Evolutionary conservation across 2,329 filamentous ascomycete species (phyloP).

Genomic region (Trichoderma sp.): DNA sequence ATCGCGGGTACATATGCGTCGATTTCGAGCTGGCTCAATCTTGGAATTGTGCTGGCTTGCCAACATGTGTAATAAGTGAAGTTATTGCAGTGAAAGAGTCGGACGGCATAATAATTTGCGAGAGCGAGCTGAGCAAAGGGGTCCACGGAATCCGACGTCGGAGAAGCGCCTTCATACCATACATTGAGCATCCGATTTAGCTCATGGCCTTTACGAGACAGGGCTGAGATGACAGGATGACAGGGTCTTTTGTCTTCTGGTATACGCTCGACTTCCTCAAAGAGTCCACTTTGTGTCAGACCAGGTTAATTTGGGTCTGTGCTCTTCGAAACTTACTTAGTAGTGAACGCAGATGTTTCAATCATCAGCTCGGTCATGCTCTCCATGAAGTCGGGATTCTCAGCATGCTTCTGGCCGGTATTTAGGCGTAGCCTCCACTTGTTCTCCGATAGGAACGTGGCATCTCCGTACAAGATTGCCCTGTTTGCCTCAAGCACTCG

Average conservation of each 20-base stretch:
- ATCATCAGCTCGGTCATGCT: conserved; percentile 28
- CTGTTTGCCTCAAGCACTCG: conserved; percentile 34
- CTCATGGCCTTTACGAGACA: conserved; percentile 28
- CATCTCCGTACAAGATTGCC: conserved; percentile 34
- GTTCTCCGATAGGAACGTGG: conserved; percentile 31
- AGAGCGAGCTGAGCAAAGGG: conserved; percentile 26
- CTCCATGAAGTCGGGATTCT: not conserved
- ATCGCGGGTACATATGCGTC: conserved; percentile 19
- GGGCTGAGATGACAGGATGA: conserved; percentile 5
- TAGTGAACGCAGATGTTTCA: conserved; percentile 32
- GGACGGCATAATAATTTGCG: conserved; percentile 30
- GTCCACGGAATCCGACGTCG: not conserved
- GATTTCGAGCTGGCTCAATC: conserved; percentile 8
- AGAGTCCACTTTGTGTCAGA: conserved; percentile 28
- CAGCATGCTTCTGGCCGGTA: too few relatives aligned
- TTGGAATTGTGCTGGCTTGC: conserved; percentile 26
- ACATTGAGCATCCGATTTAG: conserved; percentile 13
- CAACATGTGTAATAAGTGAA: conserved; percentile 34
- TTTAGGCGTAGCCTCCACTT: conserved; percentile 17
- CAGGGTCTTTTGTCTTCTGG: not conserved
- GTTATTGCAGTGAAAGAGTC: conserved; percentile 34
- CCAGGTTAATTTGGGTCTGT: not conserved
- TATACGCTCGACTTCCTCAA: conserved; percentile 30
- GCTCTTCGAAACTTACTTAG: conserved; percentile 23
- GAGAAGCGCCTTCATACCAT: not conserved